Conservation (phyloP, 495 filamentous ascomycete genomes). For the Lophiotrema nucula region DNA sequence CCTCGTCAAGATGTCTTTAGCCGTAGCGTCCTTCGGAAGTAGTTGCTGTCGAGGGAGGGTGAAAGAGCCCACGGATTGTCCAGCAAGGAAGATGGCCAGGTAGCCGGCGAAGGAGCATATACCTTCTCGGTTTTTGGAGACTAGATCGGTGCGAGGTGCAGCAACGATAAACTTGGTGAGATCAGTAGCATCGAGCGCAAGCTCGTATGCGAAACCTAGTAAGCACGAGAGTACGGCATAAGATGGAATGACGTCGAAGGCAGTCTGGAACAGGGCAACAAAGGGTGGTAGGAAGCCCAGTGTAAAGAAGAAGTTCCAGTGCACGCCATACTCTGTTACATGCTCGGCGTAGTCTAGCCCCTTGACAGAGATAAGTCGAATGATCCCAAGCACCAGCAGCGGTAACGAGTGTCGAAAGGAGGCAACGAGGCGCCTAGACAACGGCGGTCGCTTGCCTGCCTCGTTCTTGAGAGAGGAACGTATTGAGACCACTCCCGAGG, state of each 20-base stretch:
- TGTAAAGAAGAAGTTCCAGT: conserved; percentile 99
- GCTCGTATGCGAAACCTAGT: conserved; percentile 66
- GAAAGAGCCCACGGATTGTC: conserved; percentile 76
- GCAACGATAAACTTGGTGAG: conserved; percentile 81
- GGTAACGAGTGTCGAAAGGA: conserved; percentile 80
- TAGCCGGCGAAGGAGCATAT: conserved; percentile 92
- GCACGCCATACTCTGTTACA: conserved; percentile 95
- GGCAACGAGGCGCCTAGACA: conserved; percentile 55
- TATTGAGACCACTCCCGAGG: conserved; percentile 87
- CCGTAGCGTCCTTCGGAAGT: conserved; percentile 38
- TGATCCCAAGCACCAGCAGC: conserved; percentile 73
- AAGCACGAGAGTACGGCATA: conserved; percentile 69
- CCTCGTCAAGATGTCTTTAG: conserved; percentile 32
- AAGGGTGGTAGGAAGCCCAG: conserved; percentile 85
- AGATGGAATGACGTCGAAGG: conserved; percentile 61
- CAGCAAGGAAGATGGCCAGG: conserved; percentile 89
- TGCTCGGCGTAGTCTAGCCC: conserved; percentile 95
- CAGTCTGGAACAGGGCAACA: conserved; percentile 77
- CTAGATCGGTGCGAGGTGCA: conserved; percentile 70
- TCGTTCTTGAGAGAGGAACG: conserved; percentile 76
- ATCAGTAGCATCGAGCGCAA: conserved; percentile 69
- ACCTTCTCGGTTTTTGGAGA: conserved; percentile 76
- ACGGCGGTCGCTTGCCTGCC: conserved; percentile 43
- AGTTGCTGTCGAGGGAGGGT: conserved; percentile 60
- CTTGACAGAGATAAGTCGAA: conserved; percentile 86